Percentiles rank a stretch among this genome's conserved stretches.
Conservation (phyloP, 371 early-diverging fungal genomes). For the Aphelidium insulamus region DNA sequence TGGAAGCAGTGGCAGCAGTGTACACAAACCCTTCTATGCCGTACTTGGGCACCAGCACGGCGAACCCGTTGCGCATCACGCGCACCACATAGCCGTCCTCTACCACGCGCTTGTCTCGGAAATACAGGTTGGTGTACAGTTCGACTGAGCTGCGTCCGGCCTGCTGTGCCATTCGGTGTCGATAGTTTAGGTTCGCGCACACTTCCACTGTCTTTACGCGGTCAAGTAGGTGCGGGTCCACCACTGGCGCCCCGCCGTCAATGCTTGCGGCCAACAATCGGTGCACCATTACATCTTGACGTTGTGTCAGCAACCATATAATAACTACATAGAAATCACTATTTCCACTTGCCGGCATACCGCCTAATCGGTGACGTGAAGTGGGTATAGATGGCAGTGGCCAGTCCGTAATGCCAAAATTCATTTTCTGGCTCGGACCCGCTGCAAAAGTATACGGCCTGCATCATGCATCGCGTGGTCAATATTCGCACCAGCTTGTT, state of each 20-base stretch:
- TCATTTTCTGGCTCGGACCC: slow-evolving; percentile 48
- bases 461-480: slow-evolving; percentile 86
- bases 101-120: slow-evolving; percentile 57
- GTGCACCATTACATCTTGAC: slow-evolving; percentile 87
- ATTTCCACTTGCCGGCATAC: slow-evolving; percentile 37
- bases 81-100: slow-evolving; percentile 78
- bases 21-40: slow-evolving; percentile 86
- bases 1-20: slow-evolving; percentile 14
- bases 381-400: slow-evolving; percentile 68
- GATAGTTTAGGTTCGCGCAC: slow-evolving; percentile 70
- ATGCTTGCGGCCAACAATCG: slow-evolving; percentile 64
- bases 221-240: slow-evolving; percentile 44
- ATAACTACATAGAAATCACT: neutral
- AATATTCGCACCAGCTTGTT: slow-evolving; percentile 72
- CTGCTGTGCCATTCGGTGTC: slow-evolving; percentile 86
- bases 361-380: slow-evolving; percentile 93
- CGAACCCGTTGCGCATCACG: slow-evolving; percentile 75
- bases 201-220: slow-evolving; percentile 51
- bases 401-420: slow-evolving; percentile 72
- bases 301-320: too few relatives aligned
- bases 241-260: slow-evolving; percentile 10
- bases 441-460: slow-evolving; percentile 70
- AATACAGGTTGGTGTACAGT: slow-evolving; percentile 79
- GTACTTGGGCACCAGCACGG: slow-evolving; percentile 74
- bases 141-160: slow-evolving; percentile 82